Base-by-base conservation (phyloP, 163 green algal genomes). In the Chloromonas sp. region DNA sequence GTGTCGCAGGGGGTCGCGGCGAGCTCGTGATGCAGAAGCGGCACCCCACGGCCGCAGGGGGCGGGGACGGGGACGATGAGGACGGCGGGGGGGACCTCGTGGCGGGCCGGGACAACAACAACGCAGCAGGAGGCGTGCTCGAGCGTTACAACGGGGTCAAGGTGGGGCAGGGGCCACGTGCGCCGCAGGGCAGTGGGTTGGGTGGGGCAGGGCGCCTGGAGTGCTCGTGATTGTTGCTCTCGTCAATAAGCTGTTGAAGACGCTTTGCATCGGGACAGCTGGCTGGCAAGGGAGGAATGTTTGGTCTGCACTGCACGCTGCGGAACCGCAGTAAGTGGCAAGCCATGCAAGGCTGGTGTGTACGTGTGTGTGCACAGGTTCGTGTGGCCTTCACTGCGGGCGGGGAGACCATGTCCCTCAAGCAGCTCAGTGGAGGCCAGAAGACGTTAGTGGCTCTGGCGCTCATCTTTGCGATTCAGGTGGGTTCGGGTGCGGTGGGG, bases 381-480 rank as follows among this genome's bases (percentile, higher is more conserved):
- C 94, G 83, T 1, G 88, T 92, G 62, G 81, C 94, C 0, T 99
- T 99, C 87, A 93, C 90, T 0, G 61, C 60, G 5, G 92, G 91
- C 13, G 91, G 91, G 11, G 95, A 98, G 86, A 95, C 92, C 1
- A 93, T 96, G 88, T 93, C 92, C 5, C 97, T 99, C 92, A 95
- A 95, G 90, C 93, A 97, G 88, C 94, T 99, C 71, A 96, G 89
- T 3, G 97, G 97, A 58, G 97, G 97, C 3, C 97, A 99, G 90
- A 98, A 99, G 88, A 99, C 97, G 61, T 90, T 99, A 74, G 96
- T 99, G 15, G 97, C 97, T 1, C 91, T 99, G 77, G 93, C 97
- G 1, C 95, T 99, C 78, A 99, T 99, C 86, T 99, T 99, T 86
- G 94, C 97, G 83, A 99, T 99, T 85, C 88, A 91, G 81, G 81